Evolutionary conservation across 2,329 filamentous ascomycete genomes (phyloP).

Genomic region (Fusarium foetens): DNA sequence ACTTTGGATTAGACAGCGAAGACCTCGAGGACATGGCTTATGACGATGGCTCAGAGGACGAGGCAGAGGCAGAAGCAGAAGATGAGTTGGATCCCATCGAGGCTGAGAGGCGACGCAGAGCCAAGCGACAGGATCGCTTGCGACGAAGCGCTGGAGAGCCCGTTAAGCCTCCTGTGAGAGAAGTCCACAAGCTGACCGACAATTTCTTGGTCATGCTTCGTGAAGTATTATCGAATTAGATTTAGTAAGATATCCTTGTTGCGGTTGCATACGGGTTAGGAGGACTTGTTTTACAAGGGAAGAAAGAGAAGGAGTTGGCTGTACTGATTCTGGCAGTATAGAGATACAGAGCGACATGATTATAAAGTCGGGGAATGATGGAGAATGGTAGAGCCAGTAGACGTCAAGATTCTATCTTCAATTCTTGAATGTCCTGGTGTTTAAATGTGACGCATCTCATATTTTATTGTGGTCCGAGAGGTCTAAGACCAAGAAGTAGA

Average conservation of each 20-base stretch:
- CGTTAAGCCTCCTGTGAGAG: constrained; percentile 78
- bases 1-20: constrained; percentile 89
- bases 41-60: constrained; percentile 73
- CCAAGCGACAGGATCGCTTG: constrained; percentile 81
- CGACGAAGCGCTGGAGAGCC: constrained; percentile 85
- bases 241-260: constrained; percentile 27
- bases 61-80: constrained; percentile 76
- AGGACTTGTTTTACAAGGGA: neutral
- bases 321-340: constrained; percentile 6
- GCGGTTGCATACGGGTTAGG: constrained; percentile 7
- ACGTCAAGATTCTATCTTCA: neutral
- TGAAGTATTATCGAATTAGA: constrained; percentile 78
- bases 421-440: neutral
- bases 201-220: constrained; percentile 86
- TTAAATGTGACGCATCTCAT: neutral
- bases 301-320: constrained; percentile 17
- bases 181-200: constrained; percentile 82
- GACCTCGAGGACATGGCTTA: constrained; percentile 89
- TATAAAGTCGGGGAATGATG: neutral
- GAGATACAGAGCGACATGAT: neutral
- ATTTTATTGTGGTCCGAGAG: neutral
- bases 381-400: constrained; percentile 2
- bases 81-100: constrained; percentile 89
- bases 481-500: neutral
- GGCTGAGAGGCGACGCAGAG: constrained; percentile 81